Evolutionary conservation across 2,329 filamentous ascomycete species (phyloP).

Genomic region (Aureobasidium uvarum): DNA sequence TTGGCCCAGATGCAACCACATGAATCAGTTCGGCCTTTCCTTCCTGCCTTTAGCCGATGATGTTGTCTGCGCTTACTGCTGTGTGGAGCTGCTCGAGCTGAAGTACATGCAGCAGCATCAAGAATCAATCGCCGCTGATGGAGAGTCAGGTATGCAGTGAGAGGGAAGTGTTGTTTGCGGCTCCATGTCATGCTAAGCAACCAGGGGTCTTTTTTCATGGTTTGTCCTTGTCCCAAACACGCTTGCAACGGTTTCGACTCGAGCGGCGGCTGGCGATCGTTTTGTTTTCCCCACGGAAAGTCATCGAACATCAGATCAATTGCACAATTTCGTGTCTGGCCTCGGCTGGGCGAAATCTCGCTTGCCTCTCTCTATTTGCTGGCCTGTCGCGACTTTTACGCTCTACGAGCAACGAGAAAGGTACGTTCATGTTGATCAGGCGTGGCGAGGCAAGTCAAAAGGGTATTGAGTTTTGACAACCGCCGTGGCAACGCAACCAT

Average conservation of each 20-base stretch:
- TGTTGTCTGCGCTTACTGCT: too few species aligned
- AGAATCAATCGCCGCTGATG: not conserved
- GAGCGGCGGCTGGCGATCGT: not conserved
- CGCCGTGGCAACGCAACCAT: constrained; percentile 7
- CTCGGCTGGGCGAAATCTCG: constrained; percentile 11
- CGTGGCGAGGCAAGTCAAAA: constrained; percentile 1
- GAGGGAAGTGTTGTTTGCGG: not conserved
- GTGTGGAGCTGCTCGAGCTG: constrained; percentile 2
- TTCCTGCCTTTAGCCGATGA: not conserved
- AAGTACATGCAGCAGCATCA: not conserved
- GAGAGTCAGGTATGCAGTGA: not conserved
- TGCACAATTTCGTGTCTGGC: not conserved
- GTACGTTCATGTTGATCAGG: not conserved
- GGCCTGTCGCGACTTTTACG: not conserved
- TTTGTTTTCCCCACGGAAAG: constrained; percentile 7
- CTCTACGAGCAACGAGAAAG: not conserved
- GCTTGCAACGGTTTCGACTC: constrained; percentile 11
- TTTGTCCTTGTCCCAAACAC: constrained; percentile 15
- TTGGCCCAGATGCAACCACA: not conserved
- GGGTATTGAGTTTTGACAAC: constrained; percentile 11
- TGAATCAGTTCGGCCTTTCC: not conserved
- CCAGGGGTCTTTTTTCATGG: not conserved
- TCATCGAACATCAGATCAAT: not conserved
- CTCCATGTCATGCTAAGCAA: constrained; percentile 2
- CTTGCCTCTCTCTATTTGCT: not conserved